These are phyloP conservation scores for Myxozyma neotropica DNA, from an alignment of 805 yeast species.

Conservation along the genomic window DNA sequence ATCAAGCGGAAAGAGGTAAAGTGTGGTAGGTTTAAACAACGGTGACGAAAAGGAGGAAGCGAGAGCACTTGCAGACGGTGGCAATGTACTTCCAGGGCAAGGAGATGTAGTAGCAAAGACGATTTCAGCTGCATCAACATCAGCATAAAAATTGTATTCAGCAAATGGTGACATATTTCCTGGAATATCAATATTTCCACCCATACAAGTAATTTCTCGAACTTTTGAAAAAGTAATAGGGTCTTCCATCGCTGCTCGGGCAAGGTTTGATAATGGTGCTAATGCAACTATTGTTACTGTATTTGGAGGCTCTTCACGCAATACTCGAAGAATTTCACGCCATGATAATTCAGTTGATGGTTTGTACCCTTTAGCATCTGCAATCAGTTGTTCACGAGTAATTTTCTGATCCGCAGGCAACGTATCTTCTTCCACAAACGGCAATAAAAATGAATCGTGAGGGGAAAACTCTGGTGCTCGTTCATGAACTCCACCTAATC, in stretches of 20 bases:
- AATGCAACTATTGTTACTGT: slow-evolving; percentile 46
- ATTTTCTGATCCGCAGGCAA: slow-evolving; percentile 16
- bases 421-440: slow-evolving; percentile 32
- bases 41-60: slow-evolving; percentile 14
- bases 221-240: slow-evolving; percentile 43
- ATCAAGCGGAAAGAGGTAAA: slow-evolving; percentile 46
- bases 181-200: slow-evolving; percentile 43
- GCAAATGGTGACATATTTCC: slow-evolving; percentile 49
- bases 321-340: slow-evolving; percentile 44
- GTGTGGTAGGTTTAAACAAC: slow-evolving; percentile 37
- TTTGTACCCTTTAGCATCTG: slow-evolving; percentile 37
- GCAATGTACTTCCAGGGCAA: slow-evolving; percentile 40
- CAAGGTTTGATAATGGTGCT: slow-evolving; percentile 49
- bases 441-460: slow-evolving; percentile 38
- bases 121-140: slow-evolving; percentile 47
- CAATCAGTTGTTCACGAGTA: slow-evolving; percentile 9
- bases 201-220: slow-evolving; percentile 46
- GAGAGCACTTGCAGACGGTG: slow-evolving; percentile 31
- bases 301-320: slow-evolving; percentile 42
- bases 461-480: slow-evolving; percentile 44
- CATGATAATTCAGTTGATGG: slow-evolving; percentile 40
- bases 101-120: slow-evolving; percentile 43
- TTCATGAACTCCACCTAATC: slow-evolving; percentile 46
- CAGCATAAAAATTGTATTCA: slow-evolving; percentile 49
- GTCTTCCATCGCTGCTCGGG: slow-evolving; percentile 46